Conservation (phyloP, 768 basidiomycete species). For the Mycena rosella region DNA sequence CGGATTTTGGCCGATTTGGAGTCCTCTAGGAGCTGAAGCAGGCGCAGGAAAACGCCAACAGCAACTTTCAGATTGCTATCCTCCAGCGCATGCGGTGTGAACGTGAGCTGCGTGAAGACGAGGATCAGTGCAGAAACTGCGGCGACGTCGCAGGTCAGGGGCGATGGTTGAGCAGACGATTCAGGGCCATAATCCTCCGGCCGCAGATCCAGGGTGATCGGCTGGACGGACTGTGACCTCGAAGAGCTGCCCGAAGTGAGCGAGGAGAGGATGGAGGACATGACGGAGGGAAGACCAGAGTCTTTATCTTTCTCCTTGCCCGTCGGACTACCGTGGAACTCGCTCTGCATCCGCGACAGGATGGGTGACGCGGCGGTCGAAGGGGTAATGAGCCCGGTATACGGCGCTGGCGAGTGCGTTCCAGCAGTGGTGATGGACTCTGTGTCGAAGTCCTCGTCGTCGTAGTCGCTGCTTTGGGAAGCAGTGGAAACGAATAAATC, state of each 20-base stretch:
- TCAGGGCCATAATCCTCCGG: constrained; percentile 45
- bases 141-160: constrained; percentile 62
- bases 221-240: constrained; percentile 69
- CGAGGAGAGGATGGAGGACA: constrained; percentile 72
- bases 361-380: constrained; percentile 63
- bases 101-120: constrained; percentile 77
- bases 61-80: constrained; percentile 65
- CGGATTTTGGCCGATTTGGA: constrained; percentile 71
- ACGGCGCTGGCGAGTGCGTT: constrained; percentile 51
- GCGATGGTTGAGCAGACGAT: constrained; percentile 41
- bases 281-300: constrained; percentile 65
- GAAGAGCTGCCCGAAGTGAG: constrained; percentile 66
- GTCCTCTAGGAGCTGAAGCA: constrained; percentile 61
- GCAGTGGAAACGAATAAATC: constrained; percentile 59
- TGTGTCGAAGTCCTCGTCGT: constrained; percentile 59
- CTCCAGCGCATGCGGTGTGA: constrained; percentile 71
- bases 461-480: constrained; percentile 48
- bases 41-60: constrained; percentile 62
- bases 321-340: constrained; percentile 50
- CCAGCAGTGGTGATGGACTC: constrained; percentile 55
- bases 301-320: constrained; percentile 59
- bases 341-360: constrained; percentile 70
- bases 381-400: constrained; percentile 43
- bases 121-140: constrained; percentile 74
- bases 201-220: constrained; percentile 52